Evolutionary conservation across 139 green algal species (phyloP), one percentile per base, ranked within the genome.

Genomic region (Closterium sp.): DNA sequence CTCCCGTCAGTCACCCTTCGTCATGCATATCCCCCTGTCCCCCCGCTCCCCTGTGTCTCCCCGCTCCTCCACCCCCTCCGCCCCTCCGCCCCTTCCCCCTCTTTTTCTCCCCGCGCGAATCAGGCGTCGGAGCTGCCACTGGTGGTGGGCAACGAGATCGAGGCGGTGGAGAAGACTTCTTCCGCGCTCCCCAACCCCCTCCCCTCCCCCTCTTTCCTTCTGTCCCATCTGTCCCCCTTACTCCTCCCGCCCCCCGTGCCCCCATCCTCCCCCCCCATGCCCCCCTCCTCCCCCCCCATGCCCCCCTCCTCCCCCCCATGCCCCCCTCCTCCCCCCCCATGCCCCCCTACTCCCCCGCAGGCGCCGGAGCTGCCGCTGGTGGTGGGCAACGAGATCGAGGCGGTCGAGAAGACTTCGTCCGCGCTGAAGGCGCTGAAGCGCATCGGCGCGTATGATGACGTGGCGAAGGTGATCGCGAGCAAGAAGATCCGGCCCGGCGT

Each of bases 331-430:
- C 17, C 62, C 62, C 62, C 62, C 2, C 50, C 50, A 21, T 79
- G 3, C 19, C 62, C 62, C 17, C 62, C 62, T 13, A 0, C 62
- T 24, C 62, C 62, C 2, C 62, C 62, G 2, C 62, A 79, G 62
- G 85, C 28, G 24, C 95, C 98, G 29, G 98, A 99, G 97, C 94
- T 99, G 29, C 98, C 98, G 38, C 96, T 99, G 86, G 98, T 99
- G 9, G 92, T 99, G 31, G 94, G 94, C 70, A 97, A 99, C 93
- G 95, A 95, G 30, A 95, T 95, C 0, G 96, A 99, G 96, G 95
- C 91, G 90, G 94, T 99, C 88, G 97, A 95, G 88, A 99, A 99
- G 97, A 99, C 98, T 92, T 97, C 96, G 93, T 96, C 97, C 92
- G 98, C 97, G 0, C 91, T 99, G 79, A 97, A 97, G 92, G 86